These are phyloP conservation scores for Aaosphaeria arxii DNA, from an alignment of 2,329 filamentous ascomycete genomes.

Conservation along the genomic window DNA sequence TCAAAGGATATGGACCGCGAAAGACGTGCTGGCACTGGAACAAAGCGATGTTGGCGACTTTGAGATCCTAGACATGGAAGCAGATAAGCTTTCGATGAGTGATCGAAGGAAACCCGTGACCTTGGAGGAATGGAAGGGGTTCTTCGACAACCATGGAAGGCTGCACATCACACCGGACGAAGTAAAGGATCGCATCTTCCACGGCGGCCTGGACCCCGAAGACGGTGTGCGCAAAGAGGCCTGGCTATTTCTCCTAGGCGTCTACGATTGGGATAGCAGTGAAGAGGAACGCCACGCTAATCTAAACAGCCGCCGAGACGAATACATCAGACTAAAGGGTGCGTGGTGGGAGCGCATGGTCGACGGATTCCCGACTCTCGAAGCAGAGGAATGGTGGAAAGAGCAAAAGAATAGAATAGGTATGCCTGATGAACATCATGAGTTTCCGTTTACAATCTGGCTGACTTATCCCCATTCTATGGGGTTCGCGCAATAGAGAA, in stretches of 20 bases:
- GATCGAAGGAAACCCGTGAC: constrained; percentile 77
- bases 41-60: constrained; percentile 95
- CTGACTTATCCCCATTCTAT: constrained; percentile 53
- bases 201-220: constrained; percentile 83
- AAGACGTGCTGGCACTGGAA: constrained; percentile 89
- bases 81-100: constrained; percentile 67
- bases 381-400: constrained; percentile 93
- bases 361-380: constrained; percentile 73
- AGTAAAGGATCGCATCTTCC: constrained; percentile 95
- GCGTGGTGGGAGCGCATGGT: constrained; percentile 94
- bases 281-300: constrained; percentile 79
- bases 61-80: constrained; percentile 81
- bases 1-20: constrained; percentile 87
- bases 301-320: constrained; percentile 81
- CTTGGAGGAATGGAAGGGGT: constrained; percentile 83
- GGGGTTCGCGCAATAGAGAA: constrained; percentile 71
- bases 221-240: constrained; percentile 95
- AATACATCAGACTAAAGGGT: constrained; percentile 90
- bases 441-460: constrained; percentile 2
- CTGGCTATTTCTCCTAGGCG: constrained; percentile 89
- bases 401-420: constrained; percentile 92
- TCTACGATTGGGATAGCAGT: constrained; percentile 91
- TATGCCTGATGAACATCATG: constrained; percentile 47
- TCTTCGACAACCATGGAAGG: constrained; percentile 78
- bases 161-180: constrained; percentile 82